phyloP scores from a whole-genome alignment of 1,284 basidiomycete genomes.

The Cryptococcus amylolentus region DNA sequence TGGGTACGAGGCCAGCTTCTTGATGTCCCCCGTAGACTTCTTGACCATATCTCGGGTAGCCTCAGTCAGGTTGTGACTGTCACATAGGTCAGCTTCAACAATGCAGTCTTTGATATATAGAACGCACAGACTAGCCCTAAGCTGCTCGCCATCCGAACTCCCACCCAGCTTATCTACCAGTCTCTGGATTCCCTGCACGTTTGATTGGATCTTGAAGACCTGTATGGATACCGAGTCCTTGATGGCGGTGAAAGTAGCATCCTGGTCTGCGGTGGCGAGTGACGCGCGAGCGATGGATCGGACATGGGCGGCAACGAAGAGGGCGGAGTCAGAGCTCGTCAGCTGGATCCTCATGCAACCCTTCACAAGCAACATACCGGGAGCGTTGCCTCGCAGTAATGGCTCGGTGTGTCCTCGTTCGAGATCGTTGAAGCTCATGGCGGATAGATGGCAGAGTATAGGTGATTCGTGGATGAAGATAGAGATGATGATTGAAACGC shows the following conservation, averaged over 20 bases:
- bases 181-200: conserved; percentile 90
- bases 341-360: background rate
- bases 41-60: conserved; percentile 91
- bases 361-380: conserved; percentile 21
- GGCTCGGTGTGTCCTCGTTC: conserved; percentile 48
- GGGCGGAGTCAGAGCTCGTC: background rate
- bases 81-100: background rate
- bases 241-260: conserved; percentile 62
- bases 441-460: background rate
- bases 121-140: conserved; percentile 56
- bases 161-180: conserved; percentile 88
- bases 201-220: conserved; percentile 98
- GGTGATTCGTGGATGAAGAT: background rate
- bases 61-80: conserved; percentile 75
- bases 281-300: conserved; percentile 17
- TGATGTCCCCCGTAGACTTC: conserved; percentile 85
- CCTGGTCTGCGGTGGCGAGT: conserved; percentile 25
- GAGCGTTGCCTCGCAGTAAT: conserved; percentile 22
- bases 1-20: conserved; percentile 72
- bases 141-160: conserved; percentile 63
- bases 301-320: conserved; percentile 1
- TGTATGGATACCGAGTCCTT: conserved; percentile 87
- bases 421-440: conserved; percentile 55
- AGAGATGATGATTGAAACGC: background rate
- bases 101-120: background rate